Evolutionary conservation across 768 basidiomycete species (phyloP).

Genomic region (Ramaria sp.): DNA sequence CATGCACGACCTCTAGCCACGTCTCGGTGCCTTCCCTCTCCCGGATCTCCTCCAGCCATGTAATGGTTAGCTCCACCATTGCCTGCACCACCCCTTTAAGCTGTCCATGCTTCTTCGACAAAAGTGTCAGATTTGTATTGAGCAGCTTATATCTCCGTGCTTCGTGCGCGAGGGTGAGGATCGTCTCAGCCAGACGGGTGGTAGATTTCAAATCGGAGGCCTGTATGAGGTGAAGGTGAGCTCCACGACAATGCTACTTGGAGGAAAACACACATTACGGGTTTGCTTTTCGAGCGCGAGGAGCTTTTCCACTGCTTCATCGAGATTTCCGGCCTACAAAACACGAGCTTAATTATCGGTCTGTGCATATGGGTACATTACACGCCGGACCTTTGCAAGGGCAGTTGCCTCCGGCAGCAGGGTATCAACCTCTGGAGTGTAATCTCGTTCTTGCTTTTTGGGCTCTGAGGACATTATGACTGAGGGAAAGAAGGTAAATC

Average conservation of each 20-base stretch:
- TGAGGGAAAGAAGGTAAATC: background rate
- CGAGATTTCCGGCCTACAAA: slow-evolving; percentile 63
- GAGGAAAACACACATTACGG: slow-evolving; percentile 58
- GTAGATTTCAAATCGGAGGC: slow-evolving; percentile 93
- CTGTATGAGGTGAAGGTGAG: slow-evolving; percentile 27
- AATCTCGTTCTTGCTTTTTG: slow-evolving; percentile 83
- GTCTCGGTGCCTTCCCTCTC: slow-evolving; percentile 52
- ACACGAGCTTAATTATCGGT: background rate
- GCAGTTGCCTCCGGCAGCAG: slow-evolving; percentile 58
- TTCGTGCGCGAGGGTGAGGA: slow-evolving; percentile 61
- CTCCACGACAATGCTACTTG: background rate
- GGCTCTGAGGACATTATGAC: slow-evolving; percentile 36
- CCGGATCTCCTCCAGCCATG: slow-evolving; percentile 72
- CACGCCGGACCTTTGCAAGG: slow-evolving; percentile 54
- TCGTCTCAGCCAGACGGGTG: slow-evolving; percentile 66
- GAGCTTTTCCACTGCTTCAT: slow-evolving; percentile 85
- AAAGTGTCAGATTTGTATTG: slow-evolving; percentile 52
- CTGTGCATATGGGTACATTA: background rate
- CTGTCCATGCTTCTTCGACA: slow-evolving; percentile 97
- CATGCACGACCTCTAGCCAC: slow-evolving; percentile 86
- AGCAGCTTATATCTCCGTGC: slow-evolving; percentile 58
- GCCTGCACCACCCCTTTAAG: slow-evolving; percentile 81
- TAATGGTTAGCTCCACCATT: slow-evolving; percentile 82
- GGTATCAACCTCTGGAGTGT: slow-evolving; percentile 68
- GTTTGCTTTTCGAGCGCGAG: slow-evolving; percentile 89